These are phyloP conservation scores for Catharanthus roseus DNA, from an alignment of 257 asterid genomes.

Conservation along the genomic window DNA sequence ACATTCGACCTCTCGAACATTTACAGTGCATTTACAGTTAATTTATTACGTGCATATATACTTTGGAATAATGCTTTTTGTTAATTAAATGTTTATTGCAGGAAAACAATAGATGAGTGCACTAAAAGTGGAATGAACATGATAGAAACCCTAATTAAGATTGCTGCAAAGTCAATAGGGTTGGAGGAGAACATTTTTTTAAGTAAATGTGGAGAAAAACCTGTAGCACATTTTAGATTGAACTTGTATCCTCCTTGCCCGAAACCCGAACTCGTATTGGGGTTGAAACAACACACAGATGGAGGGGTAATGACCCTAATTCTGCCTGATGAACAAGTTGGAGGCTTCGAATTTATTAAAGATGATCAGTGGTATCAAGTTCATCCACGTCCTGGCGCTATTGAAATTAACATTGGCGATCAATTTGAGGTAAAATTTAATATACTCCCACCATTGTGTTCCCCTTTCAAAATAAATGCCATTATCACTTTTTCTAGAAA, in stretches of 20 bases:
- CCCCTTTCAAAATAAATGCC: too few species aligned
- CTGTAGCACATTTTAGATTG: constrained; percentile 32
- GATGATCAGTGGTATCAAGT: constrained; percentile 48
- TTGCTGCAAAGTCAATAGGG: too few species aligned
- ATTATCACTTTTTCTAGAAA: too few species aligned
- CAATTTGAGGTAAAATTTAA: too few species aligned
- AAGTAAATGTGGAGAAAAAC: constrained; percentile 34
- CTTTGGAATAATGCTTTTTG: background rate
- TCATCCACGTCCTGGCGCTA: constrained; percentile 40
- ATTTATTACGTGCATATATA: background rate
- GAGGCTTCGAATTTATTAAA: constrained; percentile 49
- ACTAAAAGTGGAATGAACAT: constrained; percentile 14
- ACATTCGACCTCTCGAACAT: too few species aligned
- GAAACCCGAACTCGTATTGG: constrained; percentile 47
- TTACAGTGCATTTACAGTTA: too few species aligned
- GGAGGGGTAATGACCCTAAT: constrained; percentile 44
- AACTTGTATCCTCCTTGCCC: constrained; percentile 57
- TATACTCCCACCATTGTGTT: too few species aligned
- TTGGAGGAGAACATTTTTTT: constrained; percentile 37
- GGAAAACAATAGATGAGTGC: constrained; percentile 32
- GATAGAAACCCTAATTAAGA: constrained; percentile 23
- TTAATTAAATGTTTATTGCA: constrained; percentile 11
- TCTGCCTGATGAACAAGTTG: constrained; percentile 49
- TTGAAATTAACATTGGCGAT: constrained; percentile 48
- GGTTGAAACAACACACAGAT: constrained; percentile 60